Evolutionary conservation across 768 basidiomycete species (phyloP), one percentile per base, ranked within the genome.

Genomic region (Coprinopsis cinerea): DNA sequence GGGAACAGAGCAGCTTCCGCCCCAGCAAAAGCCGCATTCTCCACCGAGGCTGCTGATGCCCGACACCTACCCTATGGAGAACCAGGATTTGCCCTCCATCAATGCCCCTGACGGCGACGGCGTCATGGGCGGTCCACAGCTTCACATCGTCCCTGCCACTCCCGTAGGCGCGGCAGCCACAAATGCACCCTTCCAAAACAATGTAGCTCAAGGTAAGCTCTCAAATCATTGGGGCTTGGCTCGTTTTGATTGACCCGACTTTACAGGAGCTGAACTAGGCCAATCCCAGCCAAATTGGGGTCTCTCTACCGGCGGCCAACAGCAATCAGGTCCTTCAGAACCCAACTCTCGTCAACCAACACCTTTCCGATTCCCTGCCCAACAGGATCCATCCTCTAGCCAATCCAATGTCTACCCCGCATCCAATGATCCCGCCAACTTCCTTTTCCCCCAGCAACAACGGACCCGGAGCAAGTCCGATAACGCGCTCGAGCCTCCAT

Each of bases 81-180:
- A 32, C 24, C 49, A 53, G n/a, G 57, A 41, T n/a, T 26, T 25
- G n/a, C 64, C 66, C 1, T 67, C 70, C 18, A 66, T 75, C 74
- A 72, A 61, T 40, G 60, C 67, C 61, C 30, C 82, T 74, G 37
- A 73, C 68, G 52, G 54, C 39, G 54, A 52, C 40, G 49, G 76
- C 30, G 67, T 18, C 20, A 69, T 24, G 64, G 67, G 48, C 65
- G 67, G 83, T 0, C 87, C 85, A 0, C 77, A 76, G 45, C 74
- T 92, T 53, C 80, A 88, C 59, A 83, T 92, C 53, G 87, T 90
- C 5, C 89, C 89, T 35, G 86, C 88, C 18, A 92, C 89, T 2
- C 89, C 89, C 6, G 74, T 92, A 48, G 78, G 77, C 52, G 83
- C 81, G 37, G 82, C 79, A 18, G 81, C 69, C 28, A 73, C 68